A percentile compares a stretch with the other conserved stretches of the same genome.
phyloP scores from a whole-genome alignment of 1,139 yeast genomes.

The Trichomonascaceae sp. region DNA sequence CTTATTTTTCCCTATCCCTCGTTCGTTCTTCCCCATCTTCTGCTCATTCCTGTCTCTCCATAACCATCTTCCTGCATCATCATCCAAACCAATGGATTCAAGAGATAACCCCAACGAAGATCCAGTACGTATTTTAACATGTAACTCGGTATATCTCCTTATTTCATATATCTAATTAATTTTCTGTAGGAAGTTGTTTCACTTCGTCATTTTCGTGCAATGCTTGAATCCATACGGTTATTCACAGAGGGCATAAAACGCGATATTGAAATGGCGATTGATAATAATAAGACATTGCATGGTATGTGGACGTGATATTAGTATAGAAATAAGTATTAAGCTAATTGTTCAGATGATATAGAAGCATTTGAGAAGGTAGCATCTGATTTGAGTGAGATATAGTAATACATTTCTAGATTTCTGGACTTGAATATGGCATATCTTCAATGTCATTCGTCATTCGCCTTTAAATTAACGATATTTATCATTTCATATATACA shows the following conservation, averaged over 20 bases:
- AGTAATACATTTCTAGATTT: no score
- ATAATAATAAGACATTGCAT: conserved; percentile 20
- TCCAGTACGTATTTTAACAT: conserved; percentile 1
- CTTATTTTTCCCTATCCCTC: background rate
- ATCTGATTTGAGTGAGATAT: background rate
- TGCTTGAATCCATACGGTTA: conserved; percentile 22
- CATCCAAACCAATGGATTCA: conserved; percentile 1
- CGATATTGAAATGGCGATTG: conserved; percentile 20
- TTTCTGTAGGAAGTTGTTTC: conserved; percentile 7
- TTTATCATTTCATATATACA: no score
- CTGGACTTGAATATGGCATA: no score
- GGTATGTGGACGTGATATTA: conserved; percentile 8
- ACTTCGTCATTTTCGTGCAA: conserved; percentile 15
- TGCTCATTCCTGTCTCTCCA: background rate
- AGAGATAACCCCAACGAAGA: conserved; percentile 6
- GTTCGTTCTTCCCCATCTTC: background rate
- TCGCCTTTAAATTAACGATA: no score
- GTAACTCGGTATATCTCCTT: background rate
- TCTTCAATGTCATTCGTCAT: no score
- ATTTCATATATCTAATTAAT: background rate
- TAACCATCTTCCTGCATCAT: background rate
- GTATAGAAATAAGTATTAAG: background rate
- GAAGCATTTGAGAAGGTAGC: conserved; percentile 8
- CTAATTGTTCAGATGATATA: conserved; percentile 5
- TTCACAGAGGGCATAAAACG: conserved; percentile 25